A percentile compares a stretch with the other conserved stretches of the same genome.
phyloP scores from a whole-genome alignment of 805 yeast species.

The Blastobotrys attinorum region DNA sequence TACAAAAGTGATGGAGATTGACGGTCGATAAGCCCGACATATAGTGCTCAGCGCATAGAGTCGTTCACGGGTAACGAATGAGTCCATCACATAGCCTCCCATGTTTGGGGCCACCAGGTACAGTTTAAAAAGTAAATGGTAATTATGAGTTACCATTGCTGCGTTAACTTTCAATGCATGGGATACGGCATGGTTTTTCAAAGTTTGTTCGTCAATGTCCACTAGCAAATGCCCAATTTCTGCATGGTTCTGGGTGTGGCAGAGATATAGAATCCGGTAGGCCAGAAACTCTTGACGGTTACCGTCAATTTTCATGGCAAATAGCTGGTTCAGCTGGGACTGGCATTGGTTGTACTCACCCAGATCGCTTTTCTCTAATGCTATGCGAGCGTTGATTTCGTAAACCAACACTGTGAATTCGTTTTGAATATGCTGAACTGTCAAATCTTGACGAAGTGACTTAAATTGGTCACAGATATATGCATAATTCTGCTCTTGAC shows the following conservation, averaged over 20 bases:
- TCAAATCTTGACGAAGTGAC: constrained; percentile 85
- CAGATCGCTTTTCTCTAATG: constrained; percentile 71
- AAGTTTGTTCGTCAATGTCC: not conserved
- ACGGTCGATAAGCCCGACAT: constrained; percentile 43
- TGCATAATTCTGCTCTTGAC: constrained; percentile 49
- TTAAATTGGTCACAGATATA: constrained; percentile 86
- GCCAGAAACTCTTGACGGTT: constrained; percentile 56
- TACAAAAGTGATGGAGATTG: constrained; percentile 20
- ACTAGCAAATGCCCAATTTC: constrained; percentile 43
- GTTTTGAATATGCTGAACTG: constrained; percentile 80
- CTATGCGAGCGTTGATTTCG: constrained; percentile 80
- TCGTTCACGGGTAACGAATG: constrained; percentile 51
- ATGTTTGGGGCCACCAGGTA: constrained; percentile 35
- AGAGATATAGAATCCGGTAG: constrained; percentile 64
- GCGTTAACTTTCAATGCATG: constrained; percentile 35
- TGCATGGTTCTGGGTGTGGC: constrained; percentile 59
- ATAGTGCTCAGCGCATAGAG: constrained; percentile 48
- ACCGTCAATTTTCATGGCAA: constrained; percentile 35
- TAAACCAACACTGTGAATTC: constrained; percentile 73
- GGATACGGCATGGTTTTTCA: constrained; percentile 15
- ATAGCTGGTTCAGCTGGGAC: constrained; percentile 63
- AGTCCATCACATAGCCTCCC: constrained; percentile 41
- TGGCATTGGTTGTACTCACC: constrained; percentile 97
- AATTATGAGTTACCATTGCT: constrained; percentile 37
- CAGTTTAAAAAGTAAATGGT: constrained; percentile 42